Evolutionary conservation across 768 basidiomycete genomes (phyloP).

Genomic region (Boletus rubropictus): DNA sequence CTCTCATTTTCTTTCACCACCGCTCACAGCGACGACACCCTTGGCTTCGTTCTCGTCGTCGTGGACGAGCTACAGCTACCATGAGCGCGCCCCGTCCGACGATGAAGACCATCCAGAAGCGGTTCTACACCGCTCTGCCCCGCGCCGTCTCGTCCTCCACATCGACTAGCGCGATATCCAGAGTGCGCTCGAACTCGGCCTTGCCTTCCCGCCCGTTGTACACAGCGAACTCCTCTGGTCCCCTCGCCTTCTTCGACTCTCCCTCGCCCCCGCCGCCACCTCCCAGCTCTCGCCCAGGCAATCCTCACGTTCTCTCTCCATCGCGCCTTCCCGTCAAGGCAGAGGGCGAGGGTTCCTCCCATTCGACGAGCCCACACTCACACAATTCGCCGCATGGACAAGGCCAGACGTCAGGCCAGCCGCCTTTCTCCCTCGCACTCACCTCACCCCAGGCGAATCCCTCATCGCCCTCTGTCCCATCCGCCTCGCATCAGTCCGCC

Average conservation of each 20-base stretch:
- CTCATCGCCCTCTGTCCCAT: constrained; percentile 26
- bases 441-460: constrained; percentile 37
- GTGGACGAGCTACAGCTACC: not conserved
- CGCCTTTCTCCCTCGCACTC: constrained; percentile 40
- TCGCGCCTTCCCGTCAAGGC: constrained; percentile 43
- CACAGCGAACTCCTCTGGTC: constrained; percentile 29
- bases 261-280: constrained; percentile 35
- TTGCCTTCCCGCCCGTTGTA: constrained; percentile 40
- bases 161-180: constrained; percentile 29
- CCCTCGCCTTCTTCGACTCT: constrained; percentile 39
- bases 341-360: constrained; percentile 40
- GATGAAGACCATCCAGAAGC: constrained; percentile 48
- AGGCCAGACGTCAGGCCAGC: constrained; percentile 28
- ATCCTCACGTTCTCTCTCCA: constrained; percentile 35
- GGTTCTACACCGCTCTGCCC: constrained; percentile 42
- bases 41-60: not conserved
- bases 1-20: not conserved
- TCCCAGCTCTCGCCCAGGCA: constrained; percentile 36
- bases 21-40: constrained; percentile 12
- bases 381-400: constrained; percentile 35
- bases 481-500: constrained; percentile 29
- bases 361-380: constrained; percentile 24
- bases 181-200: constrained; percentile 42
- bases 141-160: constrained; percentile 29
- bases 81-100: constrained; percentile 37